Base-by-base conservation (phyloP, 192 early-diverging fungal genomes). In the Coemansia sp. region DNA sequence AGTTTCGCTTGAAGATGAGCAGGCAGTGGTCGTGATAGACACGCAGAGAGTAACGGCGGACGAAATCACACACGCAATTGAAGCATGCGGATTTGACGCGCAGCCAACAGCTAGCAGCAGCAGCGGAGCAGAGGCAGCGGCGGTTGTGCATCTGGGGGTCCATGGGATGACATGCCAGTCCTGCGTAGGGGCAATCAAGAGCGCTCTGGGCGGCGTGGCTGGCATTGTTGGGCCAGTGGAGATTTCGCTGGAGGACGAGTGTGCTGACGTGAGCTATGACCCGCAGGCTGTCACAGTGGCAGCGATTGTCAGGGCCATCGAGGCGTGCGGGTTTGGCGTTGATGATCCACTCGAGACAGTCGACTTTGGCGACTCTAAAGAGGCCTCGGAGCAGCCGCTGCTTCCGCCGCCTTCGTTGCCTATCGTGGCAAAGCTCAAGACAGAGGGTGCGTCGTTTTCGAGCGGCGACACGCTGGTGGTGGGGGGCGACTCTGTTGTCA, bases 151-250 rank as follows among this genome's bases (percentile, higher is more conserved):
- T 24, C 62, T 63, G 14, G 42, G 52, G 8, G 63, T 65, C 15
- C 63, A 52, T 11, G 88, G 89, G 12, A 91, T 91, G 91, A 90
- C 87, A 3, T 92, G 91, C 79, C 80, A 88, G 65, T 90, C 87
- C 9, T 94, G 92, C 58, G 92, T 93, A 4, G 82, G 84, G 7
- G 81, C 86, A 14, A 84, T 94, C 41, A 85, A 81, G 22, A 71
- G 63, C 4, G 85, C 77, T 5, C 60, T 93, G 12, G 56, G 46
- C 7, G 64, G 58, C 2, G 34, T 80, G 8, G 38, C 53, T 2
- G 91, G 92, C 2, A 63, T 93, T 26, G 35, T 93, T 26, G 35
- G 53, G 0, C 33, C 59, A 1, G 82, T 82, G 8, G 46, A 74
- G 7, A 84, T 91, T 37, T 74, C 82, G 54, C 76, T 90, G 33